A percentile compares a stretch with the other conserved stretches of the same genome.
phyloP scores from a whole-genome alignment of 371 early-diverging fungal species.

The Mucor ambiguus region DNA sequence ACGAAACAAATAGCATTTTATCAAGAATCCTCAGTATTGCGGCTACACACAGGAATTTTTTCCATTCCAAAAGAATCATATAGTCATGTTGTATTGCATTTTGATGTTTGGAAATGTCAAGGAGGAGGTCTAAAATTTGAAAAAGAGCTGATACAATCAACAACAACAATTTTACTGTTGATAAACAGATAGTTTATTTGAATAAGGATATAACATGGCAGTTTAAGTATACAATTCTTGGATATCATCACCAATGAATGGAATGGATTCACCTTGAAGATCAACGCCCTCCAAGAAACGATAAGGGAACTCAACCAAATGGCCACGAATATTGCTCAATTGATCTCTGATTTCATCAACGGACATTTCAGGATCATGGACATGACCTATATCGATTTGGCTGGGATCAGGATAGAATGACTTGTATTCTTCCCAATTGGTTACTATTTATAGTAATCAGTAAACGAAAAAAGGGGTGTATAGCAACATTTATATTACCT shows the following conservation, averaged over 20 bases:
- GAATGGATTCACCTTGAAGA: conserved; percentile 47
- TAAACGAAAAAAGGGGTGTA: not conserved
- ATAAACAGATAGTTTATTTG: not conserved
- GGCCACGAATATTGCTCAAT: conserved; percentile 59
- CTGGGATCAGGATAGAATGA: conserved; percentile 57
- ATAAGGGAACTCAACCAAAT: conserved; percentile 77
- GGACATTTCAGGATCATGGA: conserved; percentile 45
- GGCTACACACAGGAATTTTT: not conserved
- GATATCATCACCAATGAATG: conserved; percentile 39
- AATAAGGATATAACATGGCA: not conserved
- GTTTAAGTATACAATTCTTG: conserved; percentile 50
- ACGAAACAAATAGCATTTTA: no score
- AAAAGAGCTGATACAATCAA: not conserved
- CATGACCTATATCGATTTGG: conserved; percentile 46
- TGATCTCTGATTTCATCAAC: conserved; percentile 50
- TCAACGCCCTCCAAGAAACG: conserved; percentile 70
- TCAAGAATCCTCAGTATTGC: not conserved
- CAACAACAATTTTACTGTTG: no score
- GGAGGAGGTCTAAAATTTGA: not conserved
- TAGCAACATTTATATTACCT: conserved; percentile 27
- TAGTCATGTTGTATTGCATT: not conserved
- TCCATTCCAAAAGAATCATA: not conserved
- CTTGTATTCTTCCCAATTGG: conserved; percentile 71
- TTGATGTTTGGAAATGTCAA: not conserved
- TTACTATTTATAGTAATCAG: conserved; percentile 34